Evolutionary conservation across 2,329 filamentous ascomycete species (phyloP).

Genomic region (Apiospora kogelbergensis): DNA sequence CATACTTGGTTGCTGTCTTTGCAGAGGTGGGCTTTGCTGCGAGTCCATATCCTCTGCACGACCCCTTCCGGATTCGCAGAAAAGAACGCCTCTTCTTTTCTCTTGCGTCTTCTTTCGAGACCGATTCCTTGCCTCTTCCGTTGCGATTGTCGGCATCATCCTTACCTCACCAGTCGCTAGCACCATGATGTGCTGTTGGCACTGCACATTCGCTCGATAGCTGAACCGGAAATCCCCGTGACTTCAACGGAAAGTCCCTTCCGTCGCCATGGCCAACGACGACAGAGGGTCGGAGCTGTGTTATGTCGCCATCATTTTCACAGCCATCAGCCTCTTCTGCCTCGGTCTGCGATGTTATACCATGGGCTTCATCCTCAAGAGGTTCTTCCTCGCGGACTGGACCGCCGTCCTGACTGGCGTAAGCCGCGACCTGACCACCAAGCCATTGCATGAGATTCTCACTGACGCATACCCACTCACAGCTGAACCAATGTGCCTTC

Average conservation of each 20-base stretch:
- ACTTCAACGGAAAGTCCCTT: not conserved
- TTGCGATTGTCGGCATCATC: not conserved
- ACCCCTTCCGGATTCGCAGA: not conserved
- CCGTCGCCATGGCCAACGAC: constrained; percentile 5
- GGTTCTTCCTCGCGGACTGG: constrained; percentile 19
- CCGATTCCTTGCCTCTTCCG: too few species aligned
- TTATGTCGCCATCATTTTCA: constrained; percentile 32
- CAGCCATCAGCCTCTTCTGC: constrained; percentile 42
- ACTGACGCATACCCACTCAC: too few species aligned
- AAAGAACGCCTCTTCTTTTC: not conserved
- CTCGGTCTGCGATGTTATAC: constrained; percentile 45
- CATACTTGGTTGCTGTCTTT: too few species aligned
- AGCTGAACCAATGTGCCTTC: constrained; percentile 11
- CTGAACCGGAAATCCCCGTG: not conserved
- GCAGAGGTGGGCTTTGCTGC: too few species aligned
- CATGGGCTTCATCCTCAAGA: constrained; percentile 41
- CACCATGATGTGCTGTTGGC: not conserved
- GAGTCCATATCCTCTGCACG: too few species aligned
- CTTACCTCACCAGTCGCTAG: not conserved
- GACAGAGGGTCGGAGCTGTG: constrained; percentile 18
- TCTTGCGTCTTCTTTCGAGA: not conserved
- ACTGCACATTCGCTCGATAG: not conserved
- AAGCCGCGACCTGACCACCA: not conserved
- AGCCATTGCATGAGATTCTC: too few species aligned
- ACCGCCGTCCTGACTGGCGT: constrained; percentile 12